Percentiles rank a stretch among this genome's conserved stretches.
Evolutionary conservation across 306 rosid genomes (phyloP).

Genomic region (Carpinus viminea): DNA sequence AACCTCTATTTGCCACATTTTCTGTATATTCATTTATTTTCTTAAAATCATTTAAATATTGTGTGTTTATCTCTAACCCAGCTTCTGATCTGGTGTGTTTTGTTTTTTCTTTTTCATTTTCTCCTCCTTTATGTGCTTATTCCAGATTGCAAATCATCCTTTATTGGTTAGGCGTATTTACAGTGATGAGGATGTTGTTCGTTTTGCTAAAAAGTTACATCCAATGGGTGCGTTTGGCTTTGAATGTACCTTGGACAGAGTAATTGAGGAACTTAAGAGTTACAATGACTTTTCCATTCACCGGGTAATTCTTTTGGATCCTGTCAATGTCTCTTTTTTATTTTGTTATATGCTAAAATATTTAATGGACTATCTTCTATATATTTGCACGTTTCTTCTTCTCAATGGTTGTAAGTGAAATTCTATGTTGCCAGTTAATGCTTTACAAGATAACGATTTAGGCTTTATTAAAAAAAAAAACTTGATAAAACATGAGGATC

Average conservation of each 20-base stretch:
- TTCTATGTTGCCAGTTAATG: neutral
- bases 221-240: constrained; percentile 91
- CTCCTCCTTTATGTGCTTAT: constrained; percentile 6
- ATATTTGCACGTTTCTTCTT: neutral
- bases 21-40: neutral
- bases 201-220: constrained; percentile 79
- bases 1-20: constrained; percentile 18
- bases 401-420: neutral
- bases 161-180: constrained; percentile 86
- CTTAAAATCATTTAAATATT: neutral
- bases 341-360: neutral
- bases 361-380: neutral
- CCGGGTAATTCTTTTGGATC: constrained; percentile 54
- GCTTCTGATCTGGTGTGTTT: neutral
- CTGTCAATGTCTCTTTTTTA: neutral
- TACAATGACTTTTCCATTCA: constrained; percentile 89
- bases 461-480: too few relatives aligned
- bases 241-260: constrained; percentile 90
- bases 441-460: neutral
- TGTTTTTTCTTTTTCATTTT: constrained; percentile 11
- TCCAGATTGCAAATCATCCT: constrained; percentile 96
- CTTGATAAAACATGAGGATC: too few relatives aligned
- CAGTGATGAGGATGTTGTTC: constrained; percentile 80
- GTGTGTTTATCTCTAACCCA: constrained; percentile 15
- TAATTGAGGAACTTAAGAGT: constrained; percentile 74